phyloP scores from a whole-genome alignment of 75 land plant species.

The Chamaecyparis obtusa region DNA sequence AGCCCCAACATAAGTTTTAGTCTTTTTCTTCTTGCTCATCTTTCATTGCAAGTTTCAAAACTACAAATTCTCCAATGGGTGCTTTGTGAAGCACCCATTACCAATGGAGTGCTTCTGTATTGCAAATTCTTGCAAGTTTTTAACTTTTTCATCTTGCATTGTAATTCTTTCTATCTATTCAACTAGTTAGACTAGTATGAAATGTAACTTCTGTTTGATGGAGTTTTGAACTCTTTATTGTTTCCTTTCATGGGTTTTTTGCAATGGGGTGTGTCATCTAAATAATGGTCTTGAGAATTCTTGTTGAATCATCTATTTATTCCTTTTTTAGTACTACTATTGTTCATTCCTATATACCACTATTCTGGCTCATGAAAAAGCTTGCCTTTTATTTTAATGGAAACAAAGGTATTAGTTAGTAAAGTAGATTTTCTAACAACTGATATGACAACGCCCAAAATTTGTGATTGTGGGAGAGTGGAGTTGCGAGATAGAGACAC shows the following conservation, averaged over 20 bases:
- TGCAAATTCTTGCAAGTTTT: not conserved
- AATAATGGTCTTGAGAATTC: not conserved
- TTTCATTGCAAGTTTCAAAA: too few relatives aligned
- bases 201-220: not conserved
- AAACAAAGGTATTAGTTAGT: not conserved
- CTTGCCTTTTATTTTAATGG: not conserved
- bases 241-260: not conserved
- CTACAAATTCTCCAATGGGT: too few relatives aligned
- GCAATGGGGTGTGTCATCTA: not conserved
- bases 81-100: too few relatives aligned
- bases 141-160: not conserved
- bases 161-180: too few relatives aligned
- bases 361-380: not conserved
- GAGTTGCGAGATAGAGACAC: too few relatives aligned
- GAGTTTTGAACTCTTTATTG: not conserved
- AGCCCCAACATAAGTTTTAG: too few relatives aligned
- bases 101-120: too few relatives aligned
- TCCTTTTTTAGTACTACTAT: not conserved
- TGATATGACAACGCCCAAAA: not conserved
- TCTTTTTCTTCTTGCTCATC: too few relatives aligned
- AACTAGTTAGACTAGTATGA: not conserved
- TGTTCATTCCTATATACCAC: not conserved
- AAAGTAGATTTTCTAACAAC: too few relatives aligned
- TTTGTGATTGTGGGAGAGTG: not conserved
- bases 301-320: too few relatives aligned